These are phyloP conservation scores for Chrysoporthe cubensis DNA, from an alignment of 2,329 filamentous ascomycete genomes.

Conservation along the genomic window DNA sequence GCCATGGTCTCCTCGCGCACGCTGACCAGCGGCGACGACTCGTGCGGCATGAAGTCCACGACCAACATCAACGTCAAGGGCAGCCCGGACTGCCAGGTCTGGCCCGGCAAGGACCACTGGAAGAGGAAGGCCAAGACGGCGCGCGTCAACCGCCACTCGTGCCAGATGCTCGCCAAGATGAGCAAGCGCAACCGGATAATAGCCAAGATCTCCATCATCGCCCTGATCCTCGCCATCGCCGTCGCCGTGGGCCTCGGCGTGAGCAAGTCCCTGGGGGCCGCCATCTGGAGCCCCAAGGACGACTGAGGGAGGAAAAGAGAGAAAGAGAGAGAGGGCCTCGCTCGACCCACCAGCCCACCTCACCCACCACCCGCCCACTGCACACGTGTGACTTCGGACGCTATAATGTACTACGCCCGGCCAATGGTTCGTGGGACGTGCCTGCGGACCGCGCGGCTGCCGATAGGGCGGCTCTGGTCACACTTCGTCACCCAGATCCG, in stretches of 20 bases:
- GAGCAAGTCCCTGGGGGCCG: conserved; percentile 63
- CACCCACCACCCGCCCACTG: too few relatives aligned
- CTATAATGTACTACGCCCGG: neutral
- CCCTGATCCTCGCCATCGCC: conserved; percentile 49
- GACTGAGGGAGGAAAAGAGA: conserved; percentile 29
- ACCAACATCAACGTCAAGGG: conserved; percentile 42
- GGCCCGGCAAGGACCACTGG: conserved; percentile 65
- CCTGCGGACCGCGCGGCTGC: neutral
- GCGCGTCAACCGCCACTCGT: conserved; percentile 55
- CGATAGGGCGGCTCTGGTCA: neutral
- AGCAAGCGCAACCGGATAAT: conserved; percentile 59
- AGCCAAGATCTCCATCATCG: conserved; percentile 56
- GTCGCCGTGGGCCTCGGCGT: conserved; percentile 62
- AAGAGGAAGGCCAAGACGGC: conserved; percentile 61
- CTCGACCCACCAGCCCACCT: too few relatives aligned
- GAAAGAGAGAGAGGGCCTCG: too few relatives aligned
- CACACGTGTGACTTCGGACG: conserved; percentile 4
- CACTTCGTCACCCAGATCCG: neutral
- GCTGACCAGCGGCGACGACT: conserved; percentile 33
- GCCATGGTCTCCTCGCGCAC: conserved; percentile 47
- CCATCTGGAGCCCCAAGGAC: conserved; percentile 54
- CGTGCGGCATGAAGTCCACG: conserved; percentile 41
- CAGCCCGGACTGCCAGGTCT: conserved; percentile 57
- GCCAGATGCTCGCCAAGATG: conserved; percentile 57
- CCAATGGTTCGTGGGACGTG: neutral